Base-by-base conservation (phyloP, 441 rosid genomes). In the Populus hybrid region DNA sequence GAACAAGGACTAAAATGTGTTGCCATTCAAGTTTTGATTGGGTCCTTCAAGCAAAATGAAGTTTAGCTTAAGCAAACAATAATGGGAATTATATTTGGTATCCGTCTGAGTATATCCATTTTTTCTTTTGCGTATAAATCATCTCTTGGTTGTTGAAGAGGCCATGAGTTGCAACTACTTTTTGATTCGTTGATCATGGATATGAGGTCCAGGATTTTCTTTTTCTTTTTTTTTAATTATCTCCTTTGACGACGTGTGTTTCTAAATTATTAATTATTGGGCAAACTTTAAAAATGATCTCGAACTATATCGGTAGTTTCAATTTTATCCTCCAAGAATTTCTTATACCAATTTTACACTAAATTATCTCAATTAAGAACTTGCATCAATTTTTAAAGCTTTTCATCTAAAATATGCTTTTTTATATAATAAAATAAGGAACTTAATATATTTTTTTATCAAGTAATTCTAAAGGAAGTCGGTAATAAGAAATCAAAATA, bases 21-120 rank as follows among this genome's bases (percentile, higher is more conserved):
- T 71, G 91, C 87, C 89, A 89, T 84, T 84, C 71, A 14, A 70
- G 63, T 24, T 77, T 20, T n/a, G 67, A 79, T 63, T 21, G 26
- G 73, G 7, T 21, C 67, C 61, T 38, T 30, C 36, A 5, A 14
- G 35, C 30, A 63, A 10, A 1, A 75, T 72, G 42, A 35, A 4
- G 36, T 34, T 11, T 20, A 28, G 65, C 11, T 24, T 24, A 65
- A 40, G 63, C 12, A 21, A 11, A 38, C 21, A 24, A 11, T 18
- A 57, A 32, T 38, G n/a, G 12, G 32, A 7, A 57, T 2, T 30
- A 9, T 34, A 2, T 65, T 35, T 32, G 28, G 54, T 34, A 26
- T 50, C 57, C n/a, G 54, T 59, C 61, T 26, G 28, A 18, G 73
- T 68, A 67, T 32, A 16, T 14, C 23, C 67, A 67, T 63, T 20